Conservation (phyloP, 192 early-diverging fungal species). For the Lunasporangiospora selenospora region DNA sequence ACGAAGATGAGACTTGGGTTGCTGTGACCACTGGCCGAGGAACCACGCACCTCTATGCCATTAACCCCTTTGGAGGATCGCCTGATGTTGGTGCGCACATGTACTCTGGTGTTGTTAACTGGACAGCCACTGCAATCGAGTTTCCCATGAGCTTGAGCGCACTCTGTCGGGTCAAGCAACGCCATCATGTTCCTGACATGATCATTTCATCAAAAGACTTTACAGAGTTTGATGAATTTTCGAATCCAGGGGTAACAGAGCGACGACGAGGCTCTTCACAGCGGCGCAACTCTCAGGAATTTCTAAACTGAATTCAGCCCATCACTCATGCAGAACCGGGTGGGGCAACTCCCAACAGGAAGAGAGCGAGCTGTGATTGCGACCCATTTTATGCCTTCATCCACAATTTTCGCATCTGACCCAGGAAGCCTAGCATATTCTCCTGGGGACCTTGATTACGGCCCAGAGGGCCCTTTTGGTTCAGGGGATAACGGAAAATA, state of each 20-base stretch:
- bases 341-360: too few species aligned
- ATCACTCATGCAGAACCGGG: too few species aligned
- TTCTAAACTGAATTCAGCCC: too few species aligned
- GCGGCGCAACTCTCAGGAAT: slow-evolving; percentile 36
- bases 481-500: too few species aligned
- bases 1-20: slow-evolving; percentile 75
- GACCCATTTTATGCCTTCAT: slow-evolving; percentile 34
- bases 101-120: slow-evolving; percentile 44
- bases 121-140: slow-evolving; percentile 41
- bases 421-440: slow-evolving; percentile 12
- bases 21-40: slow-evolving; percentile 75
- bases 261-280: slow-evolving; percentile 18
- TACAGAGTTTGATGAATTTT: too few species aligned
- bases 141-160: slow-evolving; percentile 34
- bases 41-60: slow-evolving; percentile 77
- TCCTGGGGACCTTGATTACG: slow-evolving; percentile 22
- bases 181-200: slow-evolving; percentile 37
- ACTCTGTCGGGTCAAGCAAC: slow-evolving; percentile 42
- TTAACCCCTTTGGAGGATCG: slow-evolving; percentile 67
- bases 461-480: slow-evolving; percentile 15
- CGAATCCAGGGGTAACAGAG: too few species aligned
- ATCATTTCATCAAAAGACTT: slow-evolving; percentile 19
- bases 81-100: slow-evolving; percentile 66
- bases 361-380: slow-evolving; percentile 38
- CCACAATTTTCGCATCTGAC: slow-evolving; percentile 40